Evolutionary conservation across 441 rosid genomes (phyloP), one percentile per base, ranked within the genome.

Genomic region (Viola pubescens): DNA sequence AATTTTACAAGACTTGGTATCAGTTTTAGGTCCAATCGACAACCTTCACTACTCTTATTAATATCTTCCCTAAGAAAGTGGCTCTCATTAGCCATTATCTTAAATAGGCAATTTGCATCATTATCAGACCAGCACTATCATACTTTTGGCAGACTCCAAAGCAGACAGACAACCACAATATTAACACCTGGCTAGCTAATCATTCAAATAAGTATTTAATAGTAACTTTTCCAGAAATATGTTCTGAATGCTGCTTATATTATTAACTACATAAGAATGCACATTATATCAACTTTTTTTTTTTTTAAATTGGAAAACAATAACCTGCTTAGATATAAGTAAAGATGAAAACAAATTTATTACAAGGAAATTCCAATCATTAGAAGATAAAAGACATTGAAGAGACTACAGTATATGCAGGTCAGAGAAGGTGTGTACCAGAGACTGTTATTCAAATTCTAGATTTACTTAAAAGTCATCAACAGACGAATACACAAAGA

Each of bases 401-500:
- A 19, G 26, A 19, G 26, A 19, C 3, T 16, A 58, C 52, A 46
- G n/a, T 3, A 58, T 2, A 19, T 19, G 13, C 42, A 12, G 10
- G 34, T 11, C 19, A 54, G 3, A 40, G 4, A n/a, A 16, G 14
- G 16, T 41, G 13, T 26, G 26, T 19, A 19, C 26, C 26, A 19
- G 26, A 19, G 26, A 19, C 26, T 19, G 26, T 19, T 19, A 19
- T 19, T 19, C 26, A 19, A 19, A 19, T 19, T 19, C 26, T 19
- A 19, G 26, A 19, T 19, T 19, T 19, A 19, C 1, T 19, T 19
- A 19, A 19, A 19, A 19, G 26, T 19, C 26, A 19, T 14, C 19
- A 50, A 49, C n/a, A 61, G 63, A 61, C 26, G 52, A 47, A 63
- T 48, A 9, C 4, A 46, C 48, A 63, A 60, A 43, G 72, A 56